Percentiles rank a stretch among this genome's conserved stretches.
These are phyloP conservation scores for Eimeria tenella DNA, from an alignment of 169 alveolate genomes.

Conservation along the genomic window DNA sequence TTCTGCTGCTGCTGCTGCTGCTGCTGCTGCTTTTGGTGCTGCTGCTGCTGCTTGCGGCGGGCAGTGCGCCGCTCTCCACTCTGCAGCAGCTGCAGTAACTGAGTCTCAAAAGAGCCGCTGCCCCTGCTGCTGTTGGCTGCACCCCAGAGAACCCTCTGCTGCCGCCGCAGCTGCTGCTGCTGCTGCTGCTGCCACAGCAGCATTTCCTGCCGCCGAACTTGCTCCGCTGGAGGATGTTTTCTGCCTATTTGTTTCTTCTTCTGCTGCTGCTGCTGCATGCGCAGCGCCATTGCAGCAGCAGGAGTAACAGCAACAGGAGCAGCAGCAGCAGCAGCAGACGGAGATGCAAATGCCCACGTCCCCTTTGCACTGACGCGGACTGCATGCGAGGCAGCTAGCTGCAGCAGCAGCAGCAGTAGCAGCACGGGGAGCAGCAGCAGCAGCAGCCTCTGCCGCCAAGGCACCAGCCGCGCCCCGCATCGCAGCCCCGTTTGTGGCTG, in stretches of 20 bases:
- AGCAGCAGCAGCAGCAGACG: not conserved
- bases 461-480: no score
- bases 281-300: not conserved
- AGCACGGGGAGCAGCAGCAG: not conserved
- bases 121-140: constrained; percentile 27
- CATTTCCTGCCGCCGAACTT: constrained; percentile 2
- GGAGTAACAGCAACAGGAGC: constrained; percentile 2
- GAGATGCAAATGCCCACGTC: not conserved
- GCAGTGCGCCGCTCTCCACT: not conserved
- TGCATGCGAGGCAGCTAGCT: not conserved
- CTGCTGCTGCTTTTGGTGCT: constrained; percentile 20
- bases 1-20: constrained; percentile 11
- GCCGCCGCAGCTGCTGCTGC: constrained; percentile 35
- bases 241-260: not conserved
- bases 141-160: not conserved
- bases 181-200: constrained; percentile 8
- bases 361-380: not conserved
- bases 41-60: constrained; percentile 42
- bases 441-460: not conserved
- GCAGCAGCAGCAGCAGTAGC: constrained; percentile 57
- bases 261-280: constrained; percentile 47
- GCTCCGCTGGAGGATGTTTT: constrained; percentile 31
- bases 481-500: not conserved
- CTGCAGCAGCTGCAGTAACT: constrained; percentile 23
- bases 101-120: not conserved